Conservation (phyloP, 768 basidiomycete genomes). For the Pleurotus cornucopiae region DNA sequence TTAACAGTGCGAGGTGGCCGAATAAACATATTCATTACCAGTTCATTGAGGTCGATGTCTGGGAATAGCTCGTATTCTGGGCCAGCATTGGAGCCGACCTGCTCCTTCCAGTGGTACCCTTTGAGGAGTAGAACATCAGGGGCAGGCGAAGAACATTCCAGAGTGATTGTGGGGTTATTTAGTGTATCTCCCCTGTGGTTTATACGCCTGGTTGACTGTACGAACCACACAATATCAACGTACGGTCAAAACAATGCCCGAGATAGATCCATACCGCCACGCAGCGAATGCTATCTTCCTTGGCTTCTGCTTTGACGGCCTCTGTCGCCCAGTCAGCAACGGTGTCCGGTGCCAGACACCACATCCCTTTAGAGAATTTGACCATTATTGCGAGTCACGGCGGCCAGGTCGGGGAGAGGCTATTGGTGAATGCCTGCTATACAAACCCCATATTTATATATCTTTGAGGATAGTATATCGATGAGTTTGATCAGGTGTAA, state of each 20-base stretch:
- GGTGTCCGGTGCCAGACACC: slow-evolving; percentile 21
- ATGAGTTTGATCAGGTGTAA: background rate
- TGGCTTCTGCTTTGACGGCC: slow-evolving; percentile 20
- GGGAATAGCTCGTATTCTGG: slow-evolving; percentile 28
- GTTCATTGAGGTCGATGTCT: slow-evolving; percentile 15
- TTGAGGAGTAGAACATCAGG: slow-evolving; percentile 27
- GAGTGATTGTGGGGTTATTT: slow-evolving; percentile 26
- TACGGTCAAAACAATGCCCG: background rate
- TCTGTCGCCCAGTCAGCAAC: slow-evolving; percentile 28
- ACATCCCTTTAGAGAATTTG: slow-evolving; percentile 29
- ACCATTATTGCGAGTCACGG: slow-evolving; percentile 18
- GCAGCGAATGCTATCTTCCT: slow-evolving; percentile 21
- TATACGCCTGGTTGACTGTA: slow-evolving; percentile 23
- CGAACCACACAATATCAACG: background rate
- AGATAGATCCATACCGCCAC: slow-evolving; percentile 18
- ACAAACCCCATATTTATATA: no score
- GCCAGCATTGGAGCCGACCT: slow-evolving; percentile 15
- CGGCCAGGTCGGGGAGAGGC: background rate
- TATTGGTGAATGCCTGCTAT: no score
- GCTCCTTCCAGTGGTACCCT: slow-evolving; percentile 26
- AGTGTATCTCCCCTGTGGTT: slow-evolving; percentile 29
- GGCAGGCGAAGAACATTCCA: slow-evolving; percentile 26
- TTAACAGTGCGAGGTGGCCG: background rate
- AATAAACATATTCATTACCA: slow-evolving; percentile 12
- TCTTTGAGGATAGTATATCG: background rate